Conservation (phyloP, 2,329 filamentous ascomycete species). For the Dryadomyces quercivorus region DNA sequence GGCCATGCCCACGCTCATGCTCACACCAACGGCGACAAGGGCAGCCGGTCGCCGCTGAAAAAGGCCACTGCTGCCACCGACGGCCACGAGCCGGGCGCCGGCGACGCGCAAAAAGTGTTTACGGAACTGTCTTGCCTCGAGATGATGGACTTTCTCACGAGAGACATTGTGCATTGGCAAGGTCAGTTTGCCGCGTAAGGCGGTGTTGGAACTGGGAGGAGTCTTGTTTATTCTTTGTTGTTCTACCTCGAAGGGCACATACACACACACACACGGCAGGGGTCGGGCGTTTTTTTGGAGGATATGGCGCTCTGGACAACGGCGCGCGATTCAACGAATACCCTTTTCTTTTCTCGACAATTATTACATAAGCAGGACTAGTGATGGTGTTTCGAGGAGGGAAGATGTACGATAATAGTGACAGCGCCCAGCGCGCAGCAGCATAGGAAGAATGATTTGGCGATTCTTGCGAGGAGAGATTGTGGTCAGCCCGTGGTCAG, state of each 20-base stretch:
- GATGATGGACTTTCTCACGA: constrained; percentile 81
- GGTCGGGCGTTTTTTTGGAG: neutral
- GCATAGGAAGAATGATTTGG: neutral
- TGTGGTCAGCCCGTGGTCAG: too few relatives aligned
- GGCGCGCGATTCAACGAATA: neutral
- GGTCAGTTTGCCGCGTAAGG: constrained; percentile 42
- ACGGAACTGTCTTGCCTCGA: constrained; percentile 66
- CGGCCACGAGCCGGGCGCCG: neutral
- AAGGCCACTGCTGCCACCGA: neutral
- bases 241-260: neutral
- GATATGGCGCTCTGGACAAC: neutral
- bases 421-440: neutral
- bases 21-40: neutral
- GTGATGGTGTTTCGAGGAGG: neutral
- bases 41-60: constrained; percentile 1
- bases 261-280: neutral
- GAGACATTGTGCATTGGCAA: constrained; percentile 77
- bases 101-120: constrained; percentile 41
- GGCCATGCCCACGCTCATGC: neutral
- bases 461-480: neutral
- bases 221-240: constrained; percentile 4
- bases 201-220: neutral
- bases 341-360: neutral
- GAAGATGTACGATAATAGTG: neutral
- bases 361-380: neutral